Percentiles rank a stretch among this genome's conserved stretches.
Conservation (phyloP, 352 stramenopile species). For the Phytophthora constricta region DNA sequence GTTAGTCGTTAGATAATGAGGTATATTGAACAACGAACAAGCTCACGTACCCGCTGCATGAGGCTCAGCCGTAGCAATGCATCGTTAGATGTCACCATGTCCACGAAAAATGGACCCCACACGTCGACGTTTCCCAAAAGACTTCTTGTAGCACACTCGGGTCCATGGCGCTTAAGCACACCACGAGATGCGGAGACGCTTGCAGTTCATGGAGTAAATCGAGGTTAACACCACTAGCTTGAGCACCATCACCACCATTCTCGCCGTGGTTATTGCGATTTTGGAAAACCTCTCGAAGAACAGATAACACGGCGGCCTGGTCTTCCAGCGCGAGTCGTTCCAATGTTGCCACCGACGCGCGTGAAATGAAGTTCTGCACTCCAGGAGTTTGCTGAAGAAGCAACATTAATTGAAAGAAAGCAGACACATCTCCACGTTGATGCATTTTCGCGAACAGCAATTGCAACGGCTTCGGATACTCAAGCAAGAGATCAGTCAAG, state of each 20-base stretch:
- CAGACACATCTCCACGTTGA: conserved; percentile 44
- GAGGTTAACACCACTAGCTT: conserved; percentile 28
- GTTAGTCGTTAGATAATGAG: no score
- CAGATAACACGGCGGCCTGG: conserved; percentile 45
- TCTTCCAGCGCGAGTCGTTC: conserved; percentile 72
- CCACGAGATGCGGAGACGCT: conserved; percentile 58
- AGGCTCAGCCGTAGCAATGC: conserved; percentile 60
- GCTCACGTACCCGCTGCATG: conserved; percentile 40
- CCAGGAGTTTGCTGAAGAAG: conserved; percentile 61
- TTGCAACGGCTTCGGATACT: conserved; percentile 63
- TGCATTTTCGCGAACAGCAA: conserved; percentile 75
- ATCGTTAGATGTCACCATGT: conserved; percentile 61
- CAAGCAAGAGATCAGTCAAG: conserved; percentile 56
- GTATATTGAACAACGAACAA: neutral
- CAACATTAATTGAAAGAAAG: conserved; percentile 75
- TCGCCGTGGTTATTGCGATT: conserved; percentile 22
- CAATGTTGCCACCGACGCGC: conserved; percentile 53
- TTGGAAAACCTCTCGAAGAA: conserved; percentile 66
- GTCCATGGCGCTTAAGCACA: conserved; percentile 70
- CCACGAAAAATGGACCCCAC: conserved; percentile 74
- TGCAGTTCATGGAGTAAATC: conserved; percentile 65
- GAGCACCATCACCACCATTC: conserved; percentile 7
- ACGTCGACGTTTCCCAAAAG: conserved; percentile 66
- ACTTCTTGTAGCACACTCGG: conserved; percentile 67
- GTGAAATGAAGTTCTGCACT: conserved; percentile 67